Percentiles rank a stretch among this genome's conserved stretches.
These are phyloP conservation scores for Hypoxylon sp. DNA, from an alignment of 2,329 filamentous ascomycete species.

Conservation along the genomic window DNA sequence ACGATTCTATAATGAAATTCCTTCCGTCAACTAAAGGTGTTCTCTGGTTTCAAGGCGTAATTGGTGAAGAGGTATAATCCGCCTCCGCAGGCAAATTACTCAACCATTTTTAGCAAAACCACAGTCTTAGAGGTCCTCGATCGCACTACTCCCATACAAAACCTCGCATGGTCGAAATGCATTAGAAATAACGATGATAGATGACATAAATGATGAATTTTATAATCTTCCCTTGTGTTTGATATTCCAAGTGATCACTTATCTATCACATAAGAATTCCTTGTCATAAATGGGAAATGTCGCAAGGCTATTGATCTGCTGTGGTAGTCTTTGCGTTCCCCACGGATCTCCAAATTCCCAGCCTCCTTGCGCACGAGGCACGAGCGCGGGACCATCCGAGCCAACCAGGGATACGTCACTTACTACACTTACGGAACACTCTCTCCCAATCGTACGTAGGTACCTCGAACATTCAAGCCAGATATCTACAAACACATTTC, in stretches of 20 bases:
- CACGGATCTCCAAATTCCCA: slow-evolving; percentile 8
- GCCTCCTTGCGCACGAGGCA: slow-evolving; percentile 1
- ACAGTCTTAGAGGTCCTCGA: slow-evolving; percentile 5
- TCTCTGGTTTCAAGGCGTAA: slow-evolving; percentile 28
- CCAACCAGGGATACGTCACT: slow-evolving; percentile 29
- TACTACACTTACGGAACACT: no score
- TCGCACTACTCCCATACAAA: slow-evolving; percentile 1
- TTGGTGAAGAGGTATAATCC: slow-evolving; percentile 19
- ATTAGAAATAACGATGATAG: slow-evolving; percentile 14
- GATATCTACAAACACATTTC: no score
- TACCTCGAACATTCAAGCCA: no score
- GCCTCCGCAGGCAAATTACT: slow-evolving; percentile 18
- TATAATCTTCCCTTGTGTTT: background rate
- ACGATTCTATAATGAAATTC: slow-evolving; percentile 42
- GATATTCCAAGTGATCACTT: background rate
- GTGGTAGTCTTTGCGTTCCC: no score
- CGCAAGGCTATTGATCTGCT: no score
- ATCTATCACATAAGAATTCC: no score
- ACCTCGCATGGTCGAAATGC: slow-evolving; percentile 11
- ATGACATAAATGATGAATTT: slow-evolving; percentile 10
- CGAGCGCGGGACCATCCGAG: slow-evolving; percentile 18
- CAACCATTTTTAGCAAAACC: slow-evolving; percentile 11
- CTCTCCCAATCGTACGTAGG: no score
- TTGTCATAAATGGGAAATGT: no score
- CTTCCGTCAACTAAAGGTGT: slow-evolving; percentile 6